Evolutionary conservation across 345 rosid genomes (phyloP), one percentile per base, ranked within the genome.

Genomic region (Clarkia xantiana): DNA sequence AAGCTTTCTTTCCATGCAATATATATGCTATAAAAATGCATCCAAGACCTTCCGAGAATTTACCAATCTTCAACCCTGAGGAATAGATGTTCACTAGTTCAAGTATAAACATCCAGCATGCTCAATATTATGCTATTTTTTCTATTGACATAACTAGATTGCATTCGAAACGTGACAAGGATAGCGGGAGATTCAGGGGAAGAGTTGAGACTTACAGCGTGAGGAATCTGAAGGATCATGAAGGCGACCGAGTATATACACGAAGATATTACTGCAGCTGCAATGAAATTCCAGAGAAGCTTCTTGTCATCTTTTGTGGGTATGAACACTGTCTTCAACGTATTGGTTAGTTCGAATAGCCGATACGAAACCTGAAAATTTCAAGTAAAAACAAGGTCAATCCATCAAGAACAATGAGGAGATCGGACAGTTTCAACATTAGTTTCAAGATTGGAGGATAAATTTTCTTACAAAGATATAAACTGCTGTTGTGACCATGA

Each of bases 401-500:
- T 19, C n/a, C n/a, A n/a, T n/a, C n/a, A n/a, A n/a, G n/a, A n/a
- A n/a, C n/a, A n/a, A n/a, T n/a, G n/a, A n/a, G n/a, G n/a, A 51
- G 1, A 45, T 14, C 1, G 12, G 9, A 2, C 16, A 11, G 42
- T 14, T 0, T 46, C 3, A 18, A 9, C 11, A 1, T 42, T 8
- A 53, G 47, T 3, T 12, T 41, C 6, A 18, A 11, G 11, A 49
- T 49, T 49, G 2, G 11, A 39, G 14, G 40, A 14, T n/a, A 13
- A 42, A 40, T 19, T 29, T 3, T 47, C 93, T 72, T 69, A 86
- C 98, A 19, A 91, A 67, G 62, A 86, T 49, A 48, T 91, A 86
- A 47, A 91, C 78, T 1, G 96, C 84, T 41, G 96, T 86, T 42
- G 87, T 86, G 64, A 86, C 89, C 96, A 91, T 79, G 71, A 91